Evolutionary conservation across 1,284 basidiomycete species (phyloP).

Genomic region (Cutaneotrichosporon dermatis): DNA sequence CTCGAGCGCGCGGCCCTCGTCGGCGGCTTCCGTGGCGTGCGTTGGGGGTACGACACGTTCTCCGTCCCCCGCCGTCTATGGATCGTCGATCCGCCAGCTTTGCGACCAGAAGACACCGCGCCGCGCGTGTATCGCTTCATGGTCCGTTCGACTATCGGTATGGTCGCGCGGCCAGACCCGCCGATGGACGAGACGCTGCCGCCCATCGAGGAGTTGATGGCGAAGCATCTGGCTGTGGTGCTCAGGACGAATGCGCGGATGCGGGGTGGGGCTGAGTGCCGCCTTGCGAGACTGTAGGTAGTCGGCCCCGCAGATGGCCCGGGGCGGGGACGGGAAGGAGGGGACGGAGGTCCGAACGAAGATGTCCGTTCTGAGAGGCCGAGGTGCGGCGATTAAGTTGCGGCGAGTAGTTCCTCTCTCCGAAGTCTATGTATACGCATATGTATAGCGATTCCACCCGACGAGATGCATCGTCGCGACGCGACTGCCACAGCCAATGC

Average conservation of each 20-base stretch:
- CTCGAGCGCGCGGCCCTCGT: neutral
- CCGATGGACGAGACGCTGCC: neutral
- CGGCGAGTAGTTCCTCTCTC: too few species aligned
- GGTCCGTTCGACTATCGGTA: neutral
- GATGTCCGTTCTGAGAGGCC: too few species aligned
- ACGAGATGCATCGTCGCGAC: too few species aligned
- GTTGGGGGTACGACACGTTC: neutral
- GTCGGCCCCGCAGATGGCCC: too few species aligned
- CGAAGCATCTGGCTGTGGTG: neutral
- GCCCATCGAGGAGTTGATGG: neutral
- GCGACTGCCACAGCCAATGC: too few species aligned
- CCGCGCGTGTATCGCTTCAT: neutral
- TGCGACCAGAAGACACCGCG: neutral
- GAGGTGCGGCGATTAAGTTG: too few species aligned
- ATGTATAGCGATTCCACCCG: too few species aligned
- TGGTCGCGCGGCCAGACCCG: neutral
- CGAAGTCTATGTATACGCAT: too few species aligned
- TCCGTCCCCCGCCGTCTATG: neutral
- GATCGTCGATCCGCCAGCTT: neutral
- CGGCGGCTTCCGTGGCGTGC: too few species aligned
- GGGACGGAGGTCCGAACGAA: too few species aligned
- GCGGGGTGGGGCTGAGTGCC: neutral
- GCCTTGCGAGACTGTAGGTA: neutral
- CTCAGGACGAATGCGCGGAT: neutral
- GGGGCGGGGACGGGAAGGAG: too few species aligned